Base-by-base conservation (phyloP, 345 rosid species). In the Litchi chinensis region DNA sequence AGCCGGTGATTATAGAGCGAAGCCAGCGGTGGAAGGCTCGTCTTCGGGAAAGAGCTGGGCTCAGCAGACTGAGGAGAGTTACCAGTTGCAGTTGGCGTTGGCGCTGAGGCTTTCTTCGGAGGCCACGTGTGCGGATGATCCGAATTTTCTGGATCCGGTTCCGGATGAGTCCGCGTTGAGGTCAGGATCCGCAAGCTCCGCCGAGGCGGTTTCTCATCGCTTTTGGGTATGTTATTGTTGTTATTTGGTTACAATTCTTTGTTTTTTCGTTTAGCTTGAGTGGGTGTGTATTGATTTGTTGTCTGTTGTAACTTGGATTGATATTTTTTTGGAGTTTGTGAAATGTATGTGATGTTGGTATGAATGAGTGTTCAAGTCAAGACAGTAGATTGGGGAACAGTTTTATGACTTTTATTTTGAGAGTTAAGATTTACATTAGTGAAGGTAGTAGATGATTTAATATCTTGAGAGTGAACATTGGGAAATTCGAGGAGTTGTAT, bases 41-140 rank as follows among this genome's bases (percentile, higher is more conserved):
- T 89, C 93, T 1, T 89, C 89, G 2, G 98, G 94, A 80, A 97
- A 91, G 86, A 93, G 97, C 87, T 97, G 98, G 99, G 99, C 98
- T 75, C 98, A 90, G 83, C 98, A 94, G 88, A 97, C 99, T 76
- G 99, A 97, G 83, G 99, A 97, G 93, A 97, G 99, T 81, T 97
- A 97, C 52, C 99, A 97, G 91, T 86, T 97, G 80, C 99, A 97
- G 88, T 82, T 97, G 88, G 99, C 99, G 46, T 81, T 97, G 81
- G 98, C 99, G 65, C 84, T 94, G 84, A 87, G 99, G 82, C 91
- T 97, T 68, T 93, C 98, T 1, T 91, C 93, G 0, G 98, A 97
- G 77, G 99, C 99, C 50, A 89, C 95, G 39, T 90, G 98, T 46
- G 95, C 98, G 0, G 97, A 94, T 79, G 98, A 97, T 91, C 98